These are phyloP conservation scores for Botrytis fabae DNA, from an alignment of 2,329 filamentous ascomycete genomes.

Conservation along the genomic window DNA sequence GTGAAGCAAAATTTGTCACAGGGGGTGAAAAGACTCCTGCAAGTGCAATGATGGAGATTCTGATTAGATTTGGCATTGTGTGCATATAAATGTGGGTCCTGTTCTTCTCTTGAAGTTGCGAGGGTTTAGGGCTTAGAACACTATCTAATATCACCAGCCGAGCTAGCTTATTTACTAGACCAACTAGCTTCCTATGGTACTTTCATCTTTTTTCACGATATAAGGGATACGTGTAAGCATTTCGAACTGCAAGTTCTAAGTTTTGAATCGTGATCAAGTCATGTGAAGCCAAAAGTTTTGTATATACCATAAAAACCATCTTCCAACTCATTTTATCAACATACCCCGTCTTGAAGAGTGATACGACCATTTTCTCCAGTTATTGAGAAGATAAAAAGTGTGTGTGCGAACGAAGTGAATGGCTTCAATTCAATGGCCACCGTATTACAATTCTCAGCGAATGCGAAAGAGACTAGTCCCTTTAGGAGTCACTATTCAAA, in stretches of 20 bases:
- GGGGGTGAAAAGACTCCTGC: not conserved
- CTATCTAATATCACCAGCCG: not conserved
- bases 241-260: not conserved
- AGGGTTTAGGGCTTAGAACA: not conserved
- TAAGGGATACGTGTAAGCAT: rapidly evolving
- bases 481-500: too few species aligned
- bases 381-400: too few species aligned
- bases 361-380: not conserved
- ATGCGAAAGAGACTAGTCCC: too few species aligned
- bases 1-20: rapidly evolving
- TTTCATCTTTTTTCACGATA: not conserved
- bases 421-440: too few species aligned
- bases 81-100: too few species aligned
- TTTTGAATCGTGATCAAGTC: not conserved
- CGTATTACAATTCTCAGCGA: too few species aligned
- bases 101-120: not conserved
- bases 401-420: too few species aligned
- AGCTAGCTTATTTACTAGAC: not conserved
- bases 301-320: too few species aligned
- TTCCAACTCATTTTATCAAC: not conserved
- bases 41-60: not conserved
- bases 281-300: not conserved
- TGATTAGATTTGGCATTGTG: too few species aligned
- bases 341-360: not conserved
- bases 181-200: not conserved